phyloP scores from a whole-genome alignment of 345 rosid species.

The Linum tenue region DNA sequence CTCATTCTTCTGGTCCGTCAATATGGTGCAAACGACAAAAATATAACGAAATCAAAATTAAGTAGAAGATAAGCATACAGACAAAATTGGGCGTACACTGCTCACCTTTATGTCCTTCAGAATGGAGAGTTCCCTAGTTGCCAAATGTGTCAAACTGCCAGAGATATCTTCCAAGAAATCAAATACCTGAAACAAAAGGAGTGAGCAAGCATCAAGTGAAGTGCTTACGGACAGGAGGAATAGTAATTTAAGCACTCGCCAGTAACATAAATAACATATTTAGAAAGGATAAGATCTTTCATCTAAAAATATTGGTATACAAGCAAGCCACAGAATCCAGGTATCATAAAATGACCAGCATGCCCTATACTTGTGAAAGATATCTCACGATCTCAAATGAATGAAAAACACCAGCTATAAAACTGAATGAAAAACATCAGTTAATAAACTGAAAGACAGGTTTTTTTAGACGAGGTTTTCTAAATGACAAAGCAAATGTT shows the following conservation, averaged over 20 bases:
- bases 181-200: conserved; percentile 45
- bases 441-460: no score
- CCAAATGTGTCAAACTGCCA: conserved; percentile 62
- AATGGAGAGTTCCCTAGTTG: conserved; percentile 51
- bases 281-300: neutral
- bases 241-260: neutral
- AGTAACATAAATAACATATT: no score
- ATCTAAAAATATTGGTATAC: neutral
- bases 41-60: conserved; percentile 7
- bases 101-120: conserved; percentile 80
- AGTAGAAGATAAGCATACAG: neutral
- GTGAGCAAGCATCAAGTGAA: neutral
- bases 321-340: no score
- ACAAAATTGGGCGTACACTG: conserved; percentile 13
- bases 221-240: neutral
- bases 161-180: conserved; percentile 88
- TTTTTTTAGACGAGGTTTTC: no score
- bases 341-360: neutral
- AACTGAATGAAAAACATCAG: no score
- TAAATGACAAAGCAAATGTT: no score
- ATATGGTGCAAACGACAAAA: conserved; percentile 16
- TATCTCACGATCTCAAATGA: neutral
- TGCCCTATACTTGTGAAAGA: neutral
- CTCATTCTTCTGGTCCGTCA: conserved; percentile 57
- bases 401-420: neutral